These are phyloP conservation scores for Fusarium stilboides DNA, from an alignment of 2,329 filamentous ascomycete genomes.

Conservation along the genomic window DNA sequence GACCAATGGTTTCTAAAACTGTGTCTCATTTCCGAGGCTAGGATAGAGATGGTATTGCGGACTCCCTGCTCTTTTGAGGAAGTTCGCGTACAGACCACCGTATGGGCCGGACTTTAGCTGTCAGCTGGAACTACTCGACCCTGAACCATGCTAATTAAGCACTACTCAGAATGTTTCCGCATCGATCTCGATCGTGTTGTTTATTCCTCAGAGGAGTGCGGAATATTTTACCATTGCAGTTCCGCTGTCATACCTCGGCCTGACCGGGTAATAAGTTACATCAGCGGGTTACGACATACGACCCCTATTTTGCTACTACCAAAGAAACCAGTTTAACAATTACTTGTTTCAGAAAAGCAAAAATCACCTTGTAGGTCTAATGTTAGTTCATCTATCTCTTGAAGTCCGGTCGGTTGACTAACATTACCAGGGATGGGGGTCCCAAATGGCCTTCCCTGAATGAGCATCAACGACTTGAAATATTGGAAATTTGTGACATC, in stretches of 20 bases:
- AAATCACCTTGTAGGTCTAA: background rate
- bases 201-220: slow-evolving; percentile 10
- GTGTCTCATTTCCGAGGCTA: slow-evolving; percentile 25
- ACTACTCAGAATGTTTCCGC: slow-evolving; percentile 14
- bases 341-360: slow-evolving; percentile 6
- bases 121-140: slow-evolving; percentile 20
- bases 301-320: slow-evolving; percentile 5
- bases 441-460: background rate
- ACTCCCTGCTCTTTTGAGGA: slow-evolving; percentile 19
- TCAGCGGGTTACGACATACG: slow-evolving; percentile 15
- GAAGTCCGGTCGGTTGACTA: slow-evolving; percentile 6
- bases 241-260: slow-evolving; percentile 19
- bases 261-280: slow-evolving; percentile 4
- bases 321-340: background rate
- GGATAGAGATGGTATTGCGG: slow-evolving; percentile 5
- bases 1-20: slow-evolving; percentile 33
- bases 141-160: slow-evolving; percentile 12
- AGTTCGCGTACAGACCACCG: background rate
- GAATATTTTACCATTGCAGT: slow-evolving; percentile 20
- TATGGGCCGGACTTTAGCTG: slow-evolving; percentile 5
- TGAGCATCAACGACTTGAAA: background rate
- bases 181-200: slow-evolving; percentile 30
- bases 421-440: background rate
- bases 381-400: background rate
- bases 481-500: no score